Evolutionary conservation across 179 eudicot species (phyloP).

Genomic region (Kewa caespitosa): DNA sequence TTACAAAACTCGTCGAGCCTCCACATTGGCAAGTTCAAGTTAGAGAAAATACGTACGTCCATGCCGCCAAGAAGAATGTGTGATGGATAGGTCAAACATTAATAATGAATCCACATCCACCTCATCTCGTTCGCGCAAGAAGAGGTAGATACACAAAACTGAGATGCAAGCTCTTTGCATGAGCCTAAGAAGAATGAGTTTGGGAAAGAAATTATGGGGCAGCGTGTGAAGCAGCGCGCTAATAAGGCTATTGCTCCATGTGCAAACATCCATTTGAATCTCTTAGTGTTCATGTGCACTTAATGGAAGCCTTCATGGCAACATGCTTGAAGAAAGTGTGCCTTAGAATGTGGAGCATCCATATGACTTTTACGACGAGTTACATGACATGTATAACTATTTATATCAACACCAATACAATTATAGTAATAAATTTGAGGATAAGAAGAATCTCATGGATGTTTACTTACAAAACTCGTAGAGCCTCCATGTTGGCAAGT

Average conservation of each 20-base stretch:
- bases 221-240: no score
- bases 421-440: conserved; percentile 40
- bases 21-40: no score
- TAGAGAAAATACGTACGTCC: no score
- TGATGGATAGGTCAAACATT: no score
- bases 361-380: conserved; percentile 45
- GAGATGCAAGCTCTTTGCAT: conserved; percentile 63
- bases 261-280: conserved; percentile 87
- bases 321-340: conserved; percentile 85
- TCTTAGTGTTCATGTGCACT: conserved; percentile 28
- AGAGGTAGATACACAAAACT: no score
- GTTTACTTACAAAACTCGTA: conserved; percentile 53
- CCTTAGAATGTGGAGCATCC: conserved; percentile 68
- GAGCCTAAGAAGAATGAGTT: no score
- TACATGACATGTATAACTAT: conserved; percentile 42
- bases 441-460: conserved; percentile 56
- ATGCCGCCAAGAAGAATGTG: no score
- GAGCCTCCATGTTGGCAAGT: conserved; percentile 68
- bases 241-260: background rate
- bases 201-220: no score
- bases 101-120: no score
- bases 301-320: conserved; percentile 77
- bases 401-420: conserved; percentile 43
- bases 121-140: no score
- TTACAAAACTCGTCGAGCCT: no score